A percentile compares a stretch with the other conserved stretches of the same genome.
These are phyloP conservation scores for Boechera divaricarpa DNA, from an alignment of 345 rosid genomes.

Conservation along the genomic window DNA sequence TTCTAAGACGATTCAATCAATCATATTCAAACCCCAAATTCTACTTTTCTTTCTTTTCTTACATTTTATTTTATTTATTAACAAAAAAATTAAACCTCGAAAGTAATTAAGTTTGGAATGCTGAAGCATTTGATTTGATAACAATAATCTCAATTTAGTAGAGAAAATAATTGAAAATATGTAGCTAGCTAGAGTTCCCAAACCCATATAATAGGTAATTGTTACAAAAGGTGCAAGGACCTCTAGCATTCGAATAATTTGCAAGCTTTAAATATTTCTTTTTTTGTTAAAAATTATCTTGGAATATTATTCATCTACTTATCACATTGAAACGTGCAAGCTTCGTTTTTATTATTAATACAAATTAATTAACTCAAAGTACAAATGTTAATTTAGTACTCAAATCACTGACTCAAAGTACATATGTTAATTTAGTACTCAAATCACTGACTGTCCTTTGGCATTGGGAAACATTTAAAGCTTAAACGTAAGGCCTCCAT, in stretches of 20 bases:
- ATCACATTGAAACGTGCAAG: constrained; percentile 13
- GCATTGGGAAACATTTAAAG: constrained; percentile 18
- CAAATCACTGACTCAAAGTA: constrained; percentile 4
- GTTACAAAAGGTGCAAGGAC: constrained; percentile 36
- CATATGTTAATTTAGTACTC: constrained; percentile 18
- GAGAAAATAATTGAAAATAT: constrained; percentile 27
- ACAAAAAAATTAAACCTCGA: not conserved
- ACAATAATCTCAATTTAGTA: constrained; percentile 16
- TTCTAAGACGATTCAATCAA: constrained; percentile 28
- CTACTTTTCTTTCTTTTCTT: constrained; percentile 1
- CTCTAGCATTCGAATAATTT: constrained; percentile 35
- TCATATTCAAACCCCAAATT: constrained; percentile 14
- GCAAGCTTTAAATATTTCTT: constrained; percentile 13
- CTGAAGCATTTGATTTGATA: constrained; percentile 4
- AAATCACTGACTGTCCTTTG: constrained; percentile 16
- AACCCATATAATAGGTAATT: constrained; percentile 7
- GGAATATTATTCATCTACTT: not conserved
- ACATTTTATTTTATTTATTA: not conserved
- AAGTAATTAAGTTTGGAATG: not conserved
- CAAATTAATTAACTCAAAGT: not conserved
- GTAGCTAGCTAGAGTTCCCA: constrained; percentile 14
- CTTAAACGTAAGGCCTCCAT: constrained; percentile 17
- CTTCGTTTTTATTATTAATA: not conserved
- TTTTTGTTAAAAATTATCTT: not conserved
- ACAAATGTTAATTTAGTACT: constrained; percentile 20